A percentile compares a stretch with the other conserved stretches of the same genome.
Evolutionary conservation across 176 grass and related monocot genomes (phyloP).

Genomic region (Ensete ventricosum): DNA sequence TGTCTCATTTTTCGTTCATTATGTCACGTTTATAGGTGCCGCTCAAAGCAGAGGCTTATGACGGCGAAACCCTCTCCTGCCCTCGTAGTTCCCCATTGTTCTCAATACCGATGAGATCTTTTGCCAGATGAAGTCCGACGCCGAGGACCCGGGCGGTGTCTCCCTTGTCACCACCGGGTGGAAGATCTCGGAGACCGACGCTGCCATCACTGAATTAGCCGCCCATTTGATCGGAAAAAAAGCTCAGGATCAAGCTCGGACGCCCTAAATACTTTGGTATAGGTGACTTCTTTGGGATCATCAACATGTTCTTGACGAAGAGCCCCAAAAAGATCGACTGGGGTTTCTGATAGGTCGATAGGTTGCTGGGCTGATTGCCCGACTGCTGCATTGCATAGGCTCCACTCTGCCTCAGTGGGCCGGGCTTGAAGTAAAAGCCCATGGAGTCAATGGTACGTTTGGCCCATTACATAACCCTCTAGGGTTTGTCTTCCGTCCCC

Average conservation of each 20-base stretch:
- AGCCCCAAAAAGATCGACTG: not conserved
- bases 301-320: not conserved
- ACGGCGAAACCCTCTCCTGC: too few relatives aligned
- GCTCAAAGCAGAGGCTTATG: too few relatives aligned
- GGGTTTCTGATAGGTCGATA: not conserved
- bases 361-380: not conserved
- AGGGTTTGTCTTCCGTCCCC: too few relatives aligned
- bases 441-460: too few relatives aligned
- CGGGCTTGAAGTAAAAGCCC: too few relatives aligned
- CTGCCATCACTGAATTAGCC: conserved; percentile 13
- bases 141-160: conserved; percentile 2
- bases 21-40: too few relatives aligned
- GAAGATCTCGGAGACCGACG: conserved; percentile 40
- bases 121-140: not conserved
- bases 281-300: not conserved
- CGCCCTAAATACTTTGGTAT: not conserved
- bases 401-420: too few relatives aligned
- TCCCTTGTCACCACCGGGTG: conserved; percentile 33
- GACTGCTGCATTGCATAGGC: not conserved
- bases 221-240: not conserved
- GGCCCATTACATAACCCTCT: too few relatives aligned
- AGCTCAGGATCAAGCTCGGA: not conserved
- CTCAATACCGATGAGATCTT: too few relatives aligned
- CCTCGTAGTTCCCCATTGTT: too few relatives aligned
- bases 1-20: too few relatives aligned